Percentiles rank a stretch among this genome's conserved stretches.
Conservation (phyloP, 2,329 filamentous ascomycete species). For the Trichoderma cornu-damae region DNA sequence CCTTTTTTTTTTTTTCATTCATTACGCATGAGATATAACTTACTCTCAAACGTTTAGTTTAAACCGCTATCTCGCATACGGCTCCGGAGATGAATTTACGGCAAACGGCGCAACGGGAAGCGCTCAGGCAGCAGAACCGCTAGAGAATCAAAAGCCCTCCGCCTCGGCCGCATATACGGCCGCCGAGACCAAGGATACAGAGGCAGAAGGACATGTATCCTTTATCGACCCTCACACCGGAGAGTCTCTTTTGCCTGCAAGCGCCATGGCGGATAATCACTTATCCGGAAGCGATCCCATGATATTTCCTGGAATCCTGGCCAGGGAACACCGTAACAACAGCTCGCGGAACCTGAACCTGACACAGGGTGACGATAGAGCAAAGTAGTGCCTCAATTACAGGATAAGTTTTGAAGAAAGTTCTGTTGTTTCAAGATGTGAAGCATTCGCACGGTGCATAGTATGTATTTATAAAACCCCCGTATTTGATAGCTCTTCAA, state of each 20-base stretch:
- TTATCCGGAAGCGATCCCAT: slow-evolving; percentile 58
- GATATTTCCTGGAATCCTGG: slow-evolving; percentile 67
- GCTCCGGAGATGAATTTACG: slow-evolving; percentile 15
- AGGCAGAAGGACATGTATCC: background rate
- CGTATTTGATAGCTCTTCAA: too few species aligned
- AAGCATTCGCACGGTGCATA: background rate
- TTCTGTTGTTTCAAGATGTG: background rate
- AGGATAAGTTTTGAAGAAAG: background rate
- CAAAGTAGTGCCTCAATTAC: background rate
- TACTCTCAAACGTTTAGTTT: slow-evolving; percentile 30
- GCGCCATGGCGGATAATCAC: slow-evolving; percentile 41
- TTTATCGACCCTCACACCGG: slow-evolving; percentile 15
- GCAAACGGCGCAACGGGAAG: slow-evolving; percentile 10
- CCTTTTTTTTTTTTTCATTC: background rate
- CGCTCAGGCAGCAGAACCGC: slow-evolving; percentile 21
- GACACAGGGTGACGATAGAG: background rate
- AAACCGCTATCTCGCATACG: slow-evolving; percentile 39
- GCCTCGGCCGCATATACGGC: background rate
- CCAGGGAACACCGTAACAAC: slow-evolving; percentile 42
- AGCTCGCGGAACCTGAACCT: slow-evolving; percentile 34
- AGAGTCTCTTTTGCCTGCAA: slow-evolving; percentile 36
- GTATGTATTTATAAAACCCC: too few species aligned
- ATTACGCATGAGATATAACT: background rate
- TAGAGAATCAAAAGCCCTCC: background rate
- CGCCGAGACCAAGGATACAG: background rate